Conservation (phyloP, 2,329 filamentous ascomycete genomes). For the Balansia obtecta region DNA sequence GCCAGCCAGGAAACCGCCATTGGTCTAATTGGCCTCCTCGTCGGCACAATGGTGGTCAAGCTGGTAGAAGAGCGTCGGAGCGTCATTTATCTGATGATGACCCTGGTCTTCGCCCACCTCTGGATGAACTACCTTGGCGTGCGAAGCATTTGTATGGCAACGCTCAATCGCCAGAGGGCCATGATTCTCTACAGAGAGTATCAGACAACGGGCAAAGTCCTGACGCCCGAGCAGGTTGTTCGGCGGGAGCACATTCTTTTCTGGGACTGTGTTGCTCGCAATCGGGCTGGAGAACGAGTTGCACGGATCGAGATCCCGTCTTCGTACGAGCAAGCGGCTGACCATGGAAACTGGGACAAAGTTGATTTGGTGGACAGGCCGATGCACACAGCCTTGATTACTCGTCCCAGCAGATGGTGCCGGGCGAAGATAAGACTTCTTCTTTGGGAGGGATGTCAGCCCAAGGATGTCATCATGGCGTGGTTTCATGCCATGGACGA, state of each 20-base stretch:
- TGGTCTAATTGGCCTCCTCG: slow-evolving; percentile 75
- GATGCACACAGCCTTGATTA: slow-evolving; percentile 18
- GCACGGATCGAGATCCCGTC: slow-evolving; percentile 28
- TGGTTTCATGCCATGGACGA: slow-evolving; percentile 27
- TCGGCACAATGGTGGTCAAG: slow-evolving; percentile 70
- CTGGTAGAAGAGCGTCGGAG: slow-evolving; percentile 55
- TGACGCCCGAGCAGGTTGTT: slow-evolving; percentile 55
- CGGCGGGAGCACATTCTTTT: slow-evolving; percentile 50
- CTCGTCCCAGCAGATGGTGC: slow-evolving; percentile 10
- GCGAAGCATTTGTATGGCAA: slow-evolving; percentile 68
- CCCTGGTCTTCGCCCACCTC: slow-evolving; percentile 65
- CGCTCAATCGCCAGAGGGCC: slow-evolving; percentile 75
- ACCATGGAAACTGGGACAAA: slow-evolving; percentile 8
- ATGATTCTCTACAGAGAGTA: slow-evolving; percentile 60
- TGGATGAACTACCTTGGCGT: slow-evolving; percentile 81
- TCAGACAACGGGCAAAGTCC: slow-evolving; percentile 34
- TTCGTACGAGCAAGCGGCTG: slow-evolving; percentile 27
- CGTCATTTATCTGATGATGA: slow-evolving; percentile 62
- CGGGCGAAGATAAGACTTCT: slow-evolving; percentile 22
- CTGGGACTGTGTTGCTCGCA: slow-evolving; percentile 21
- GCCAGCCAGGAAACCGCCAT: slow-evolving; percentile 93
- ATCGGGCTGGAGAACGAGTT: slow-evolving; percentile 14
- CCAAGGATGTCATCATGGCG: slow-evolving; percentile 19
- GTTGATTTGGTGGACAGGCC: slow-evolving; percentile 18
- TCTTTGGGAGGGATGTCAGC: slow-evolving; percentile 18